These are phyloP conservation scores for Suillus luteus DNA, from an alignment of 768 basidiomycete species.

Conservation along the genomic window DNA sequence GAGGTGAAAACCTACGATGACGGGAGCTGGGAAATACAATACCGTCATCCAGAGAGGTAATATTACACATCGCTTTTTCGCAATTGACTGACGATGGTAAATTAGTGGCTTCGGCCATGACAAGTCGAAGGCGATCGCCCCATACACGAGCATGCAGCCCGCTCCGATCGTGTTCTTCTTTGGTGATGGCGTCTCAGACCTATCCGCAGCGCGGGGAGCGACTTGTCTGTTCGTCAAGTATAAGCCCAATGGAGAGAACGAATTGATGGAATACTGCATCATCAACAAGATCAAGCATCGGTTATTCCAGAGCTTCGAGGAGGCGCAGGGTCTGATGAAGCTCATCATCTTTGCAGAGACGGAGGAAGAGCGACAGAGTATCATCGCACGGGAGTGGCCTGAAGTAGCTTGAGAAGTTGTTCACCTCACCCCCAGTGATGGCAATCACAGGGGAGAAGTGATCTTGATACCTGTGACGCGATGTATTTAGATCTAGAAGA, in stretches of 20 bases:
- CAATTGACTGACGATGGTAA: constrained; percentile 5
- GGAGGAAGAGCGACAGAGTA: constrained; percentile 37
- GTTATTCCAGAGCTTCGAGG: constrained; percentile 71
- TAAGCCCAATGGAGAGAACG: constrained; percentile 77
- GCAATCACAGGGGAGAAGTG: background rate
- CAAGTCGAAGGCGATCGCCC: constrained; percentile 92
- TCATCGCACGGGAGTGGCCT: constrained; percentile 8
- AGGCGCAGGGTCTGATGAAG: constrained; percentile 60
- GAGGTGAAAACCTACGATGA: constrained; percentile 68
- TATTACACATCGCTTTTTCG: constrained; percentile 15
- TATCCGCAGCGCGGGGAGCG: constrained; percentile 90
- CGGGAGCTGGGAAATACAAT: constrained; percentile 80
- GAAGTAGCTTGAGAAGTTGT: constrained; percentile 5
- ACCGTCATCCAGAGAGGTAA: constrained; percentile 85
- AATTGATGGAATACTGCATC: constrained; percentile 81
- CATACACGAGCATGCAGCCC: constrained; percentile 70
- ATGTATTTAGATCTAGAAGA: background rate
- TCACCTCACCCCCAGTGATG: background rate
- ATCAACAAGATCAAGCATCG: constrained; percentile 79
- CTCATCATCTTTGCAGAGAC: constrained; percentile 72
- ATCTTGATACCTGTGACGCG: background rate
- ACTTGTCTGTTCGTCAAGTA: constrained; percentile 95
- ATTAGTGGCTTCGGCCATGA: constrained; percentile 88
- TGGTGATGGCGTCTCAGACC: constrained; percentile 95
- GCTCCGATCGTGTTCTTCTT: constrained; percentile 93